Evolutionary conservation across 495 filamentous ascomycete species (phyloP).

Genomic region (Xylaria sp.): DNA sequence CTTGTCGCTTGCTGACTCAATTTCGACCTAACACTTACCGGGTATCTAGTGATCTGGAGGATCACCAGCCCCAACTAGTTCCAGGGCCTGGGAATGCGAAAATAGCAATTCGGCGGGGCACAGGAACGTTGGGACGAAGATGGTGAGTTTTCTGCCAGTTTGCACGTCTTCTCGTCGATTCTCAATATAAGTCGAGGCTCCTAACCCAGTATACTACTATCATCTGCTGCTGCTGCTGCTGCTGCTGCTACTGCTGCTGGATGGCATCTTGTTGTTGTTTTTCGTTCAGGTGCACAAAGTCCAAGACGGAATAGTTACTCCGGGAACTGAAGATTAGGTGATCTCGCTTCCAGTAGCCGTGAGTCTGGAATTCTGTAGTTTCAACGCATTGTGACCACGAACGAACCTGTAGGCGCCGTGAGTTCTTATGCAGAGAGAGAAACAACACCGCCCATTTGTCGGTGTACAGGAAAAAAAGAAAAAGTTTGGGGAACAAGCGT

Average conservation of each 20-base stretch:
- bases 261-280: background rate
- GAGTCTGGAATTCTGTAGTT: background rate
- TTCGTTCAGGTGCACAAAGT: too few species aligned
- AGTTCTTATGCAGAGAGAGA: conserved; percentile 3
- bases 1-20: conserved; percentile 10
- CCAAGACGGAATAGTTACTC: background rate
- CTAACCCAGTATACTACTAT: too few species aligned
- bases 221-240: too few species aligned
- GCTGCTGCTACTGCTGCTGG: too few species aligned
- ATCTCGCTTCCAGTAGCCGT: background rate
- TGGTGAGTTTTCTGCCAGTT: background rate
- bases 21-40: background rate
- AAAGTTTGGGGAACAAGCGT: background rate
- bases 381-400: background rate
- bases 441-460: conserved; percentile 3
- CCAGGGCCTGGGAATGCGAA: background rate
- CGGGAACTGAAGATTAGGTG: conserved; percentile 11
- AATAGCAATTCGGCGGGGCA: conserved; percentile 11
- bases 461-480: background rate
- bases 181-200: background rate
- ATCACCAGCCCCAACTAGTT: background rate
- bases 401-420: background rate
- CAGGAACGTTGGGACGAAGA: background rate
- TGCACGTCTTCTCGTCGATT: too few species aligned
- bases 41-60: background rate